Conservation (phyloP, 768 basidiomycete species). For the Mycena venus region DNA sequence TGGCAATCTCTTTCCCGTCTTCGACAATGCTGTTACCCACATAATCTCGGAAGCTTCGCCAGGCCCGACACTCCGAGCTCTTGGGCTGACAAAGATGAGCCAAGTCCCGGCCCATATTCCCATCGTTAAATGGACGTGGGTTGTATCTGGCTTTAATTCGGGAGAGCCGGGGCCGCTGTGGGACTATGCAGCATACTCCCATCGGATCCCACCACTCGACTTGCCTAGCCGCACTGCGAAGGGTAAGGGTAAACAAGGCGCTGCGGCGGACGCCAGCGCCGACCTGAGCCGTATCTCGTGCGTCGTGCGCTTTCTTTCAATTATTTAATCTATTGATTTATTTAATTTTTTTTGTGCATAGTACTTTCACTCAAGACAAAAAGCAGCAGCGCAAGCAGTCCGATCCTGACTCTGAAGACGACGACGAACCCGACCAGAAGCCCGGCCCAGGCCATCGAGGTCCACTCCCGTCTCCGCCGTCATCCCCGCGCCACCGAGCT, state of each 20-base stretch:
- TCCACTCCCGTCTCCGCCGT: slow-evolving; percentile 31
- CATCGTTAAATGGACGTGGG: slow-evolving; percentile 76
- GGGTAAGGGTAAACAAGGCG: slow-evolving; percentile 36
- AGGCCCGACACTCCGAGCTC: slow-evolving; percentile 40
- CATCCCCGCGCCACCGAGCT: neutral
- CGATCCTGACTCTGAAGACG: slow-evolving; percentile 38
- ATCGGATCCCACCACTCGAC: slow-evolving; percentile 51
- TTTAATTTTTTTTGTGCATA: slow-evolving; percentile 37
- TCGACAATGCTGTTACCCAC: slow-evolving; percentile 74
- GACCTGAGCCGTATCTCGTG: slow-evolving; percentile 65
- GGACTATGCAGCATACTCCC: slow-evolving; percentile 58
- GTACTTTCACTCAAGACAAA: slow-evolving; percentile 53
- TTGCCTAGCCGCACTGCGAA: slow-evolving; percentile 33
- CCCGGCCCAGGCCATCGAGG: slow-evolving; percentile 16
- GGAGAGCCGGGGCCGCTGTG: slow-evolving; percentile 21
- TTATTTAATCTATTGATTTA: neutral
- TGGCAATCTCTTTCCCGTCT: slow-evolving; percentile 70
- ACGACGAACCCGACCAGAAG: slow-evolving; percentile 26
- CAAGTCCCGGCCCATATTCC: slow-evolving; percentile 78
- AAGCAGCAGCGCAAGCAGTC: slow-evolving; percentile 10
- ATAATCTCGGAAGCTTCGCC: slow-evolving; percentile 65
- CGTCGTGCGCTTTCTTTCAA: slow-evolving; percentile 35
- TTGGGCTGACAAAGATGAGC: slow-evolving; percentile 62
- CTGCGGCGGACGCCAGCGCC: slow-evolving; percentile 17
- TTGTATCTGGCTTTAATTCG: slow-evolving; percentile 50